Conservation (phyloP, 805 yeast species). For the Candida ficus region DNA sequence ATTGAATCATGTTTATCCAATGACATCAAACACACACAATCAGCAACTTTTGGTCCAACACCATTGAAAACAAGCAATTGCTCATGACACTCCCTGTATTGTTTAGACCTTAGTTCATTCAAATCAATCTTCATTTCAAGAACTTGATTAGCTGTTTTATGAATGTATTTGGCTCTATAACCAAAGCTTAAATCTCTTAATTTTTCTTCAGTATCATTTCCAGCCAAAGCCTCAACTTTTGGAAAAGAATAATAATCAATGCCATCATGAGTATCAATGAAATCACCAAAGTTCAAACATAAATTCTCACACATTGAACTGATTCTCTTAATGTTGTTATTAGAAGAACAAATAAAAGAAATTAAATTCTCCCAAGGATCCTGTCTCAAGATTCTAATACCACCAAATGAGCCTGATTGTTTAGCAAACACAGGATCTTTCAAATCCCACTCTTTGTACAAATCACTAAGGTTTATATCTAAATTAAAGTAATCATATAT, state of each 20-base stretch:
- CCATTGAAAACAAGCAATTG: constrained; percentile 68
- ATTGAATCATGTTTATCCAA: constrained; percentile 81
- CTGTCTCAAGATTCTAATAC: constrained; percentile 82
- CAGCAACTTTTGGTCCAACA: constrained; percentile 98
- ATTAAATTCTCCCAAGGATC: constrained; percentile 96
- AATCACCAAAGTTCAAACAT: constrained; percentile 64
- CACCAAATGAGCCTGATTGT: constrained; percentile 40
- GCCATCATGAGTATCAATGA: constrained; percentile 48
- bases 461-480: constrained; percentile 42
- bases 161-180: constrained; percentile 84
- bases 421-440: constrained; percentile 47
- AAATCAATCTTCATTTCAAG: constrained; percentile 31
- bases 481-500: constrained; percentile 69
- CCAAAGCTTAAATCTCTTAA: constrained; percentile 64
- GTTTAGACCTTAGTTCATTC: constrained; percentile 37
- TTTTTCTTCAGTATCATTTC: constrained; percentile 35
- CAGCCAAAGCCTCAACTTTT: constrained; percentile 44
- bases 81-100: constrained; percentile 50
- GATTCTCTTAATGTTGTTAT: constrained; percentile 90
- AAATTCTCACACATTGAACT: constrained; percentile 86
- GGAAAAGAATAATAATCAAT: constrained; percentile 72
- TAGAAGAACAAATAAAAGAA: constrained; percentile 92
- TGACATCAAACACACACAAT: constrained; percentile 91
- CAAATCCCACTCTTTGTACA: constrained; percentile 59
- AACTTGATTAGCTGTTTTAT: constrained; percentile 58